These are phyloP conservation scores for Pistacia atlantica DNA, from an alignment of 345 rosid species.

Conservation along the genomic window DNA sequence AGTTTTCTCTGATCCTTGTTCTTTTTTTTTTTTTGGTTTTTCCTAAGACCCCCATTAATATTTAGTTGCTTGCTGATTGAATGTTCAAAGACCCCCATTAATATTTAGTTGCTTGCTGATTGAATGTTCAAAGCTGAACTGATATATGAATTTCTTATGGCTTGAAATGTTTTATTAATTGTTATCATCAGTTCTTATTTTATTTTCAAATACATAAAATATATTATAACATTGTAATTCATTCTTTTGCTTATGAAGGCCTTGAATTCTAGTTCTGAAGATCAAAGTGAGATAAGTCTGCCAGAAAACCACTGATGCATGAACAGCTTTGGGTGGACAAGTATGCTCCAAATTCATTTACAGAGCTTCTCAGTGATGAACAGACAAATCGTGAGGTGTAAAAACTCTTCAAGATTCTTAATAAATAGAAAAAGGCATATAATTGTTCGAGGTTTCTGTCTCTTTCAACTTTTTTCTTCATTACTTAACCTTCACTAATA, in stretches of 20 bases:
- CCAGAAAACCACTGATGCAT: conserved; percentile 45
- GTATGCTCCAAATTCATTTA: conserved; percentile 89
- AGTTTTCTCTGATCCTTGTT: background rate
- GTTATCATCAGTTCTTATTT: background rate
- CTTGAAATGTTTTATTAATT: background rate
- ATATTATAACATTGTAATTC: conserved; percentile 3
- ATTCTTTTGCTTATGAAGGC: conserved; percentile 52
- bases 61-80: background rate
- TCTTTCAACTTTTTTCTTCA: background rate
- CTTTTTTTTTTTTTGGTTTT: background rate
- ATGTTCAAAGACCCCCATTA: too few relatives aligned
- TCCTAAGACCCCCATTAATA: too few relatives aligned
- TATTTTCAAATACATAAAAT: background rate
- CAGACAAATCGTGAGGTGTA: conserved; percentile 94
- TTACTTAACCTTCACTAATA: conserved; percentile 11
- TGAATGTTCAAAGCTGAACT: background rate
- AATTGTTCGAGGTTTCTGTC: conserved; percentile 1
- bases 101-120: background rate
- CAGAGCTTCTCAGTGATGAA: conserved; percentile 98
- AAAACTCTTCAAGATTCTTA: conserved; percentile 16
- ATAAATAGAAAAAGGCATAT: conserved; percentile 5
- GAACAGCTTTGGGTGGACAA: conserved; percentile 95
- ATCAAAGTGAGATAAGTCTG: conserved; percentile 39
- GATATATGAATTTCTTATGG: background rate
- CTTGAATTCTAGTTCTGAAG: conserved; percentile 67